Evolutionary conservation across 2,329 filamentous ascomycete species (phyloP).

Genomic region (Ophiostoma australiae): DNA sequence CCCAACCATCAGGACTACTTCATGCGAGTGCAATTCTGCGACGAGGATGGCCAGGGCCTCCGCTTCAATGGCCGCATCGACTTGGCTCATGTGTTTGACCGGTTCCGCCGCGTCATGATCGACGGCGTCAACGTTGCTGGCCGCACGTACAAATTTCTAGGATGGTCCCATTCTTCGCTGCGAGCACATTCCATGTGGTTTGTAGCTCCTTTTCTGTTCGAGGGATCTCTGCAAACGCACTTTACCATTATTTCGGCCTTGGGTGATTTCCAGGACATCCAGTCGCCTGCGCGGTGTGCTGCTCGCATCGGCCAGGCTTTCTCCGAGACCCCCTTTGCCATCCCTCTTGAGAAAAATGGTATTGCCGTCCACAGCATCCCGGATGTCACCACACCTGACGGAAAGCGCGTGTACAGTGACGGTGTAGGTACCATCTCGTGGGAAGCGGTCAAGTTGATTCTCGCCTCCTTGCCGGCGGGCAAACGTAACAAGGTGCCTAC

Average conservation of each 20-base stretch:
- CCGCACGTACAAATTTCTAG: slow-evolving; percentile 60
- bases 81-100: slow-evolving; percentile 48
- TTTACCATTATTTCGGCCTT: slow-evolving; percentile 44
- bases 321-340: slow-evolving; percentile 64
- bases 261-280: slow-evolving; percentile 49
- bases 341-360: slow-evolving; percentile 43
- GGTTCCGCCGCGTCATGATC: slow-evolving; percentile 57
- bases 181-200: slow-evolving; percentile 67
- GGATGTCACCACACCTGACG: slow-evolving; percentile 49
- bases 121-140: slow-evolving; percentile 60
- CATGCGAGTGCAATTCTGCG: slow-evolving; percentile 65
- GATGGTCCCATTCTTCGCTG: slow-evolving; percentile 75
- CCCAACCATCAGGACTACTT: slow-evolving; percentile 57
- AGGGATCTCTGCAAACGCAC: slow-evolving; percentile 35
- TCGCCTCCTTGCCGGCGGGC: slow-evolving; percentile 46
- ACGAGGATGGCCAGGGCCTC: slow-evolving; percentile 65
- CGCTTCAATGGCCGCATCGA: slow-evolving; percentile 51
- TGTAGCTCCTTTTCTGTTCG: slow-evolving; percentile 42
- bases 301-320: slow-evolving; percentile 64
- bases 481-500: slow-evolving; percentile 47
- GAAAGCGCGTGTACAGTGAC: slow-evolving; percentile 65
- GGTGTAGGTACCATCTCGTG: slow-evolving; percentile 70
- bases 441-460: slow-evolving; percentile 56
- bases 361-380: slow-evolving; percentile 38
- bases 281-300: slow-evolving; percentile 51